Evolutionary conservation across 495 filamentous ascomycete species (phyloP), one percentile per base, ranked within the genome.

Genomic region (Daldinia vernicosa): DNA sequence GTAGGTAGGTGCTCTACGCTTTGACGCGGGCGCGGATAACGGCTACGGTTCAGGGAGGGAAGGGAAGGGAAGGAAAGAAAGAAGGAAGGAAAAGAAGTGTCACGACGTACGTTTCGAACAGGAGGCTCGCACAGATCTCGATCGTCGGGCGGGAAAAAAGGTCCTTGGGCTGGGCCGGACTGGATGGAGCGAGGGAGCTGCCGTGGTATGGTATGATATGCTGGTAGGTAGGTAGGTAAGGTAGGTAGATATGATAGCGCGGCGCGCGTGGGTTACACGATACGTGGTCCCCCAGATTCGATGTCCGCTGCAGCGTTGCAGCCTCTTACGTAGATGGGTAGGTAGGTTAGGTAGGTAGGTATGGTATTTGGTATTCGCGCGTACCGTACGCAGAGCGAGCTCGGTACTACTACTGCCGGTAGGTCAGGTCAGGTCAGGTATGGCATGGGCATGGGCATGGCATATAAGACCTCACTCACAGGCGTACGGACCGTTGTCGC

Each of bases 61-160:
- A 35, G 3, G 0, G 33, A 35, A 35, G 26, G 26, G 26, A 27
- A 27, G 4, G 26, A 14, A 14, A 9, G 35, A 9, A 37, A 6
- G n/a, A 8, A 2, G 39, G 39, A 17, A 45, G 8, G 17, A 5
- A 40, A n/a, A 2, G n/a, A n/a, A 40, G 43, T 47, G 43, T 47
- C 43, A 47, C 43, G 43, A 47, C 43, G 19, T 47, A 47, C 43
- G 19, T 47, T 17, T 7, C 17, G 54, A 22, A 33, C 33, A 40
- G 57, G 32, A 67, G 51, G 28, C 59, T 72, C 60, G 8, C 53
- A 72, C 69, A 72, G 69, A 72, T 72, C 69, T 72, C 69, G 69
- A 72, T 72, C 69, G 17, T 51, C 17, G 43, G 43, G 43, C 11
- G n/a, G 56, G 47, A 17, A 30, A 26, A 58, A 65, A 40, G 4